These are phyloP conservation scores for Eucalyptus dawsonii DNA, from an alignment of 345 rosid species.

Conservation along the genomic window DNA sequence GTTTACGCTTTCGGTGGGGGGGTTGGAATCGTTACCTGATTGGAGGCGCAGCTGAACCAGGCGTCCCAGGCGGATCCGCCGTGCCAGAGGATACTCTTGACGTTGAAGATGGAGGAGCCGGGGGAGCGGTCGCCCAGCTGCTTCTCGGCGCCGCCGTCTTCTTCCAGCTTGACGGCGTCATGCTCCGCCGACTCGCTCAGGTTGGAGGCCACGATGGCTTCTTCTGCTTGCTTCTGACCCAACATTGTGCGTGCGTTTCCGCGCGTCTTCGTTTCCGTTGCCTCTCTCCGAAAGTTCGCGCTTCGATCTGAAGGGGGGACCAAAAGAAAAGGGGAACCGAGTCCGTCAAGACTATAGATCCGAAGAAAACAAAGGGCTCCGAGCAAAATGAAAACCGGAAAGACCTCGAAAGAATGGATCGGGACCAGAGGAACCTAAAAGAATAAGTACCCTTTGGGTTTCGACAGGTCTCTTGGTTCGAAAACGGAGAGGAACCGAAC, in stretches of 20 bases:
- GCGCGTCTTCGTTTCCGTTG: neutral
- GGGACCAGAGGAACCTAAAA: neutral
- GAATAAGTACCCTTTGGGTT: neutral
- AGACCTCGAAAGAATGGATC: neutral
- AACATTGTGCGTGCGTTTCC: neutral
- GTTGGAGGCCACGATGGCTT: slow-evolving; percentile 3
- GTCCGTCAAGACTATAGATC: neutral
- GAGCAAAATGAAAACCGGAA: neutral
- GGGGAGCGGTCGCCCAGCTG: slow-evolving; percentile 6
- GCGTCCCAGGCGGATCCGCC: slow-evolving; percentile 99
- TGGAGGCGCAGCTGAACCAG: slow-evolving; percentile 99
- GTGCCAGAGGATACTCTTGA: slow-evolving; percentile 84
- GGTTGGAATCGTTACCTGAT: slow-evolving; percentile 36
- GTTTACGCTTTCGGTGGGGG: neutral
- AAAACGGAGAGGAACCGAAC: neutral
- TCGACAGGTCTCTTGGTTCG: neutral
- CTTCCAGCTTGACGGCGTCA: neutral
- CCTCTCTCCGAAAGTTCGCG: neutral
- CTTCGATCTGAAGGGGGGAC: neutral
- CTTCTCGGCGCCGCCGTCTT: slow-evolving; percentile 14
- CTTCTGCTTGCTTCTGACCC: slow-evolving; percentile 7
- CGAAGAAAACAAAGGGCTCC: neutral
- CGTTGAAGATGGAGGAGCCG: slow-evolving; percentile 25
- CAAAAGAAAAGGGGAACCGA: neutral
- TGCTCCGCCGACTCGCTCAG: neutral